Percentiles rank a stretch among this genome's conserved stretches.
Conservation (phyloP, 2,329 filamentous ascomycete genomes). For the Chrysoporthe puriensis region DNA sequence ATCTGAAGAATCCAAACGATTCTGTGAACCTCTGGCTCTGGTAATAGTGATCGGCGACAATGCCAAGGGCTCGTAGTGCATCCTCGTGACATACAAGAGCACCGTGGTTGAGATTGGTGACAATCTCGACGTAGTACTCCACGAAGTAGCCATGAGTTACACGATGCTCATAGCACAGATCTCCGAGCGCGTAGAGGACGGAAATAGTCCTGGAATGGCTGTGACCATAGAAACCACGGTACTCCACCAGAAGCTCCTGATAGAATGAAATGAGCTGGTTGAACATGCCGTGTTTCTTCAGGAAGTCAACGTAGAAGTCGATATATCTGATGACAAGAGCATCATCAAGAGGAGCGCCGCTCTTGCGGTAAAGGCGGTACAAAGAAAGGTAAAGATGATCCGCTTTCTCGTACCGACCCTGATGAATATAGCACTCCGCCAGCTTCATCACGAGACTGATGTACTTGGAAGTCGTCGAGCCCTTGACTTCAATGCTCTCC, state of each 20-base stretch:
- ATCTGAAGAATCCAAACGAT: slow-evolving; percentile 5
- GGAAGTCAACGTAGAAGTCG: neutral
- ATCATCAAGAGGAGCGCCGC: slow-evolving; percentile 5
- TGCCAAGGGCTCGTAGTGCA: slow-evolving; percentile 4
- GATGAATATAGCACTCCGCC: slow-evolving; percentile 9
- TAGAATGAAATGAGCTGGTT: slow-evolving; percentile 13
- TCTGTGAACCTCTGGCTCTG: slow-evolving; percentile 10
- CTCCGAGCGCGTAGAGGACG: slow-evolving; percentile 7
- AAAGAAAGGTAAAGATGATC: slow-evolving; percentile 4
- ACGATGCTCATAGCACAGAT: neutral
- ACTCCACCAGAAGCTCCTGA: slow-evolving; percentile 9
- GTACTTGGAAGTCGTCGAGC: neutral
- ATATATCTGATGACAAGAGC: slow-evolving; percentile 7
- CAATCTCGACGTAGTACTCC: slow-evolving; percentile 12
- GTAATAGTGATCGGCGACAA: slow-evolving; percentile 14
- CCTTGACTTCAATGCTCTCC: slow-evolving; percentile 11
- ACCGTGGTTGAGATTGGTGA: slow-evolving; percentile 10
- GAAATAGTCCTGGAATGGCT: slow-evolving; percentile 1
- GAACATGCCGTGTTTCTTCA: slow-evolving; percentile 9
- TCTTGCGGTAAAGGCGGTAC: slow-evolving; percentile 6
- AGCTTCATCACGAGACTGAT: slow-evolving; percentile 3
- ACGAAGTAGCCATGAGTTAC: slow-evolving; percentile 15
- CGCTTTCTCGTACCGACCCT: slow-evolving; percentile 2
- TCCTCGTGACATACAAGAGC: slow-evolving; percentile 10
- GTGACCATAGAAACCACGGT: slow-evolving; percentile 11